Evolutionary conservation across 768 basidiomycete species (phyloP), one percentile per base, ranked within the genome.

Genomic region (Asterophora parasitica): DNA sequence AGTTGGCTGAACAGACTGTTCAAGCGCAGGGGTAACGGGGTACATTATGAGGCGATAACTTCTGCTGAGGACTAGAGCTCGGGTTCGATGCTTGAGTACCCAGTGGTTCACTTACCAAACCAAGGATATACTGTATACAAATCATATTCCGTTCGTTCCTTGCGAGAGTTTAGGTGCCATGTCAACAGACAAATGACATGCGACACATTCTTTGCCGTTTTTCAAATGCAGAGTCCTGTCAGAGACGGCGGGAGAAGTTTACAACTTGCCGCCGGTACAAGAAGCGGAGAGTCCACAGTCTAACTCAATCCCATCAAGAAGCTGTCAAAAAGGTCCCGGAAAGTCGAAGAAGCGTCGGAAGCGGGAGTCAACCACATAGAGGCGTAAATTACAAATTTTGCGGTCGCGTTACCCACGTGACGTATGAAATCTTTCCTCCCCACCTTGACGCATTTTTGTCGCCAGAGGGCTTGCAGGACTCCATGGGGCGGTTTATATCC

Each of bases 1-100:
- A 71, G 74, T 28, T 82, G 81, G 75, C 67, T 85, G 36, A 66
- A 65, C 42, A 75, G 76, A 30, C 47, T 84, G 35, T 62, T 82
- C 48, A 69, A 73, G 20, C 65, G 76, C n/a, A 51, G 46, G 15
- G 50, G 33, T 19, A 49, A 51, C 50, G 59, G 62, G 52, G 56
- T 59, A 46, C 19, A n/a, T 6, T 49, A 74, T 63, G 66, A 55
- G 51, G 59, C 60, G 32, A 54, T 60, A 49, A 60, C 56, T 37
- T 51, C 47, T 17, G 58, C 46, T 43, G 46, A 59, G 4, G 46
- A 49, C 17, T 38, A 57, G 44, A 3, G 42, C 13, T 40, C 37
- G 10, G 19, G 11, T 33, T 44, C 11, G 31, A 13, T 6, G 17
- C 12, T 30, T 35, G 33, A n/a, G 4, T 17, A 10, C 2, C 30